phyloP scores from a whole-genome alignment of 2,329 filamentous ascomycete genomes.

The Pyricularia pennisetigena region DNA sequence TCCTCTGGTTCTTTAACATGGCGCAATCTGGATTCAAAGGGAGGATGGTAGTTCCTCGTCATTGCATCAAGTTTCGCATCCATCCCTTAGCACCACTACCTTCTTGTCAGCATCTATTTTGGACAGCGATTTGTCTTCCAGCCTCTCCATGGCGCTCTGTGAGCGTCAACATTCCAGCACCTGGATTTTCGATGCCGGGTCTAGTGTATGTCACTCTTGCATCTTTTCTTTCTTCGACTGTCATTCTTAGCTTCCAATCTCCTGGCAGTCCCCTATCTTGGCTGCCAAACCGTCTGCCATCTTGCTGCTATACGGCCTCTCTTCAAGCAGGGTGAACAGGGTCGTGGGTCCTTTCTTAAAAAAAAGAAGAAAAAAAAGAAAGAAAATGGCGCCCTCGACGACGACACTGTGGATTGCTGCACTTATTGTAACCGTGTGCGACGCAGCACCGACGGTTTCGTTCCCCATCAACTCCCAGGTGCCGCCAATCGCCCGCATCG shows the following conservation, averaged over 20 bases:
- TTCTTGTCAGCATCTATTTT: neutral
- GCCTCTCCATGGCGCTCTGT: neutral
- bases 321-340: neutral
- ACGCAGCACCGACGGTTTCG: constrained; percentile 30
- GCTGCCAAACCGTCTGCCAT: neutral
- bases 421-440: neutral
- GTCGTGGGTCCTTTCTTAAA: neutral
- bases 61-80: neutral
- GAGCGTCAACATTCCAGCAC: too few species aligned
- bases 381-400: neutral
- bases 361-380: neutral
- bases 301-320: neutral
- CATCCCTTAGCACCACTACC: neutral
- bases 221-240: neutral
- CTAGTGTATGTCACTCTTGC: neutral
- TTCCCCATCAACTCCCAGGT: constrained; percentile 82
- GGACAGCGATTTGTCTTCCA: neutral
- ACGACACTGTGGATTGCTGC: neutral
- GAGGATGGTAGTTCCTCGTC: neutral
- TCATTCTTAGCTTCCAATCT: neutral
- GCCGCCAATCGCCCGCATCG: constrained; percentile 65
- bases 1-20: neutral
- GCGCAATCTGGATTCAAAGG: neutral
- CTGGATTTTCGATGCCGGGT: neutral
- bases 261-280: neutral